Conservation (phyloP, 2,329 filamentous ascomycete genomes). For the Raffaelea arxii region DNA sequence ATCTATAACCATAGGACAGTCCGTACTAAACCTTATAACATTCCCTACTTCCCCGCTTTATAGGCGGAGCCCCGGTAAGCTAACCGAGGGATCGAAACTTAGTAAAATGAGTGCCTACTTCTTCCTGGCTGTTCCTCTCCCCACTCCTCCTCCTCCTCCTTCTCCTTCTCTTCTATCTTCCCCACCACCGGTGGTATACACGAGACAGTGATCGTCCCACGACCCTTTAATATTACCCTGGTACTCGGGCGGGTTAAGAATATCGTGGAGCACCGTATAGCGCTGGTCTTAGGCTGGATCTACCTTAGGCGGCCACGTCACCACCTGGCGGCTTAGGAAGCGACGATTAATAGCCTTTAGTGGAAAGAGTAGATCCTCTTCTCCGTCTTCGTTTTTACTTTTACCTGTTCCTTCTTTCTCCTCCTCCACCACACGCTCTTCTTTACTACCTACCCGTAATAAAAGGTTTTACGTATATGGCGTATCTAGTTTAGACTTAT, state of each 20-base stretch:
- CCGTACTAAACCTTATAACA: neutral
- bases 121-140: slow-evolving; percentile 6
- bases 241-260: slow-evolving; percentile 29
- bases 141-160: neutral
- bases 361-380: slow-evolving; percentile 12
- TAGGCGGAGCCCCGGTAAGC: neutral
- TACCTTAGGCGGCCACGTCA: slow-evolving; percentile 24
- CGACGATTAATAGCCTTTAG: slow-evolving; percentile 13
- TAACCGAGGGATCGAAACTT: neutral
- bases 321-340: slow-evolving; percentile 16
- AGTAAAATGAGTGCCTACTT: slow-evolving; percentile 2
- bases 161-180: neutral
- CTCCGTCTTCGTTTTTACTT: neutral
- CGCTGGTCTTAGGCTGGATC: slow-evolving; percentile 12
- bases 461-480: slow-evolving; percentile 36
- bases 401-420: neutral
- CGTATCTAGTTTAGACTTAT: slow-evolving; percentile 29
- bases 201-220: slow-evolving; percentile 36
- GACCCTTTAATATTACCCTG: slow-evolving; percentile 28
- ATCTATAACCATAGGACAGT: no score
- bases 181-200: slow-evolving; percentile 29
- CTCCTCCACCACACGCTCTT: slow-evolving; percentile 15
- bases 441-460: slow-evolving; percentile 31
- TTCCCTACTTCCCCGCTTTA: neutral
- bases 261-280: slow-evolving; percentile 23